These are phyloP conservation scores for Mrakia gelida DNA, from an alignment of 768 basidiomycete species.

Conservation along the genomic window DNA sequence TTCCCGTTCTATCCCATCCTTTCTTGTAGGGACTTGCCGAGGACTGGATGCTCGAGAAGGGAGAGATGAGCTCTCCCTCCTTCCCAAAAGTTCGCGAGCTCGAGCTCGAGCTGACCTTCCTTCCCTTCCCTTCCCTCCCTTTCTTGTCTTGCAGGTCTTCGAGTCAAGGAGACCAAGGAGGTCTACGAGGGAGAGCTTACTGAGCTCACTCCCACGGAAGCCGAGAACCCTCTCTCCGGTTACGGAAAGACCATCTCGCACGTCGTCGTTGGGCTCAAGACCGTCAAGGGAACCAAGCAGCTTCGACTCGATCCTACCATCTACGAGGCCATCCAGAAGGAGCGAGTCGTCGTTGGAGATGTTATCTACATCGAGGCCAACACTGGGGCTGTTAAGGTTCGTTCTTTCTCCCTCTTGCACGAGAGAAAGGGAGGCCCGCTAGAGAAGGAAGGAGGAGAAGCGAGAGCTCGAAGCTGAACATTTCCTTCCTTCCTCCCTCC, in stretches of 20 bases:
- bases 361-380: constrained; percentile 93
- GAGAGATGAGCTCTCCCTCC: neutral
- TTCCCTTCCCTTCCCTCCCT: neutral
- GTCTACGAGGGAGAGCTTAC: constrained; percentile 99
- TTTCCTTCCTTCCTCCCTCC: neutral
- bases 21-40: no score
- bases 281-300: constrained; percentile 88
- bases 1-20: neutral
- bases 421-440: neutral
- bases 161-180: constrained; percentile 98
- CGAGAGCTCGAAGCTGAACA: neutral
- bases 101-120: neutral
- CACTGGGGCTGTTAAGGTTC: constrained; percentile 89
- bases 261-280: constrained; percentile 92
- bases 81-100: constrained; percentile 5
- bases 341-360: constrained; percentile 92
- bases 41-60: neutral
- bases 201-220: constrained; percentile 89
- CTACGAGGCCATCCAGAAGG: constrained; percentile 95
- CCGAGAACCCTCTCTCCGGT: constrained; percentile 93
- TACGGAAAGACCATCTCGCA: constrained; percentile 99
- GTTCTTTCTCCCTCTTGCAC: constrained; percentile 26
- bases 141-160: constrained; percentile 59
- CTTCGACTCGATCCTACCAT: constrained; percentile 88
- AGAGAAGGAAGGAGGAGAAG: neutral